These are phyloP conservation scores for Astrothelium subdiscretum DNA, from an alignment of 495 filamentous ascomycete species.

Conservation along the genomic window DNA sequence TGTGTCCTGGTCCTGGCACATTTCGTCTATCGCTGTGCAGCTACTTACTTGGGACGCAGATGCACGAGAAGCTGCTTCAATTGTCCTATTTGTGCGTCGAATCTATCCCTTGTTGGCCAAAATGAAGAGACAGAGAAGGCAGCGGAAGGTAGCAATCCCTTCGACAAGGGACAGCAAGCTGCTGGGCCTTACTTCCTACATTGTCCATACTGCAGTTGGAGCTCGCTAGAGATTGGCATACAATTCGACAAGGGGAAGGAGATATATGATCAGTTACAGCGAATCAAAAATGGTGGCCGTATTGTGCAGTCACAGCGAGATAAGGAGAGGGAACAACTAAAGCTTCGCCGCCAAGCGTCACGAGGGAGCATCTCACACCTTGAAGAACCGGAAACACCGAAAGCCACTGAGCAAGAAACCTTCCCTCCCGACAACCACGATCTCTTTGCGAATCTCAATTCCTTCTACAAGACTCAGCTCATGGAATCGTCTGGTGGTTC, in stretches of 20 bases:
- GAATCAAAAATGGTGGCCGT: conserved; percentile 41
- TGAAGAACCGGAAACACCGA: background rate
- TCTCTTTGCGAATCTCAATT: conserved; percentile 23
- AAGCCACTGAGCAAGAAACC: background rate
- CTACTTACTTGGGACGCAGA: conserved; percentile 35
- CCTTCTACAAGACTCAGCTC: conserved; percentile 48
- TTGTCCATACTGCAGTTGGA: conserved; percentile 89
- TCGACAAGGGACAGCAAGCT: background rate
- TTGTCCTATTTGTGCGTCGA: conserved; percentile 79
- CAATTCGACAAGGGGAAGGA: conserved; percentile 78
- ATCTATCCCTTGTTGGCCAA: conserved; percentile 53
- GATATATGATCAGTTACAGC: conserved; percentile 68
- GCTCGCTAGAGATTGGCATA: conserved; percentile 75
- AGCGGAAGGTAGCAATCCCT: background rate
- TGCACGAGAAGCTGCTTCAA: conserved; percentile 92
- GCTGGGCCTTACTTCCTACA: conserved; percentile 58
- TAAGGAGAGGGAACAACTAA: conserved; percentile 21
- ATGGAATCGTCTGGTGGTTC: conserved; percentile 30
- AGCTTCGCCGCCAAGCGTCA: conserved; percentile 4
- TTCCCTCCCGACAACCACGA: conserved; percentile 17
- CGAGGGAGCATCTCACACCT: background rate
- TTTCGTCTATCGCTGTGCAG: background rate
- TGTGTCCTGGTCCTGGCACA: background rate
- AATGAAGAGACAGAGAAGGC: background rate
- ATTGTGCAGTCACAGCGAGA: conserved; percentile 22